phyloP scores from a whole-genome alignment of 495 filamentous ascomycete species.

The Halenospora varia region DNA sequence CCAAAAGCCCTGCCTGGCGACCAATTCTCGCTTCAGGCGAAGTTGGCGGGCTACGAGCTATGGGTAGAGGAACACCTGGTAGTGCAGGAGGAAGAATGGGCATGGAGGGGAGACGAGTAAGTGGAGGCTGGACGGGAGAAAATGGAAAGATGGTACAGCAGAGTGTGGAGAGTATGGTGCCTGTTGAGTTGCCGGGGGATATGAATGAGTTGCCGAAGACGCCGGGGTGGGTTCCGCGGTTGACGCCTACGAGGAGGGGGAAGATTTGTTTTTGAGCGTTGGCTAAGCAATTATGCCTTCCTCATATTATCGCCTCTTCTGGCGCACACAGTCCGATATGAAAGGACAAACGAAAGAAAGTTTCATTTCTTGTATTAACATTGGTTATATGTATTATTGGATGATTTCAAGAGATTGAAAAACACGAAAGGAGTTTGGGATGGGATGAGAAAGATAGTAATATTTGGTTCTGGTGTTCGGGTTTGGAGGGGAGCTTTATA shows the following conservation, averaged over 20 bases:
- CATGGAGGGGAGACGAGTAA: not conserved
- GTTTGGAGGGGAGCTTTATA: not conserved
- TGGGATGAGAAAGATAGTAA: not conserved
- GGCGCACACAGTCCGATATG: not conserved
- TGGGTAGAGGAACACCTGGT: too few species aligned
- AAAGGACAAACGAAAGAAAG: not conserved
- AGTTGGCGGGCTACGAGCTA: not conserved
- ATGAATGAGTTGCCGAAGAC: conserved; percentile 38
- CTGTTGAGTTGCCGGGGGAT: conserved; percentile 29
- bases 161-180: not conserved
- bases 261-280: conserved; percentile 41
- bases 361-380: not conserved
- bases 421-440: not conserved
- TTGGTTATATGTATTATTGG: not conserved
- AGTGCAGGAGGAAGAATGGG: too few species aligned
- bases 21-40: conserved; percentile 8
- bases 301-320: not conserved
- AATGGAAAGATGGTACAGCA: not conserved
- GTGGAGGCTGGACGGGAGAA: conserved; percentile 2
- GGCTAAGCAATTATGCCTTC: not conserved
- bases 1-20: conserved; percentile 20
- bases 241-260: conserved; percentile 44
- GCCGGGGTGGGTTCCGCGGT: conserved; percentile 45
- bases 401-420: not conserved
- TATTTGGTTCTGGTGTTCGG: not conserved